These are phyloP conservation scores for Citrus medica DNA, from an alignment of 345 rosid species.

Conservation along the genomic window DNA sequence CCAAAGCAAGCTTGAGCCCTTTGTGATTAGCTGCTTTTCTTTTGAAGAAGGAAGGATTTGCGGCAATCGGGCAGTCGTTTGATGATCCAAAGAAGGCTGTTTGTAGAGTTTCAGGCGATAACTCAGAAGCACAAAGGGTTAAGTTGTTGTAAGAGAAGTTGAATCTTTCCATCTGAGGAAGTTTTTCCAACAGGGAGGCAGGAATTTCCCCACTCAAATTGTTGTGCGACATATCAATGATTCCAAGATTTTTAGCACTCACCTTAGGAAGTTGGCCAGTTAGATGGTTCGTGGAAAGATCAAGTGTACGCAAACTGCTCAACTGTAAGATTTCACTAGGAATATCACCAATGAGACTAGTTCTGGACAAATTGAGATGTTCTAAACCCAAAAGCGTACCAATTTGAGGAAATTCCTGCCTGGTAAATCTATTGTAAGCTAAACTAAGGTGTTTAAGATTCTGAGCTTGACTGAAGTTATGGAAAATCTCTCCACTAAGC, in stretches of 20 bases:
- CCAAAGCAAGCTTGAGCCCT: slow-evolving; percentile 63
- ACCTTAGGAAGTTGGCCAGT: slow-evolving; percentile 54
- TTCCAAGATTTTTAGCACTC: slow-evolving; percentile 41
- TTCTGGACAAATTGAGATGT: slow-evolving; percentile 75
- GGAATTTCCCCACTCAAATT: slow-evolving; percentile 86
- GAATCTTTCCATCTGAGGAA: slow-evolving; percentile 59
- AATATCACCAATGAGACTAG: slow-evolving; percentile 60
- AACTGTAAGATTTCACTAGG: slow-evolving; percentile 51
- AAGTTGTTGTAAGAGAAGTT: slow-evolving; percentile 92
- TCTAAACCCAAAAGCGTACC: slow-evolving; percentile 47
- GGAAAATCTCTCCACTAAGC: slow-evolving; percentile 66
- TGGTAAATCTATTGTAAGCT: slow-evolving; percentile 69
- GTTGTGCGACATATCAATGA: slow-evolving; percentile 73
- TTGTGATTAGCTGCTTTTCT: slow-evolving; percentile 38
- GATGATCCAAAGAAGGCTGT: slow-evolving; percentile 59
- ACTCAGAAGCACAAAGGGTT: slow-evolving; percentile 57
- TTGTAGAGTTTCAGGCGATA: slow-evolving; percentile 41
- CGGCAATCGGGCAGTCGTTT: slow-evolving; percentile 87
- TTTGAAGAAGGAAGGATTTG: slow-evolving; percentile 56
- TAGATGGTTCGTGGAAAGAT: slow-evolving; percentile 75
- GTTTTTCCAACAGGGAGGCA: slow-evolving; percentile 42
- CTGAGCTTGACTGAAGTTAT: slow-evolving; percentile 38
- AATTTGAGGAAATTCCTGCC: slow-evolving; percentile 53
- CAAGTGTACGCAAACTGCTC: slow-evolving; percentile 52
- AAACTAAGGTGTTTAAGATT: slow-evolving; percentile 75